Conservation (phyloP, 441 rosid genomes). For the Codiaeum variegatum region DNA sequence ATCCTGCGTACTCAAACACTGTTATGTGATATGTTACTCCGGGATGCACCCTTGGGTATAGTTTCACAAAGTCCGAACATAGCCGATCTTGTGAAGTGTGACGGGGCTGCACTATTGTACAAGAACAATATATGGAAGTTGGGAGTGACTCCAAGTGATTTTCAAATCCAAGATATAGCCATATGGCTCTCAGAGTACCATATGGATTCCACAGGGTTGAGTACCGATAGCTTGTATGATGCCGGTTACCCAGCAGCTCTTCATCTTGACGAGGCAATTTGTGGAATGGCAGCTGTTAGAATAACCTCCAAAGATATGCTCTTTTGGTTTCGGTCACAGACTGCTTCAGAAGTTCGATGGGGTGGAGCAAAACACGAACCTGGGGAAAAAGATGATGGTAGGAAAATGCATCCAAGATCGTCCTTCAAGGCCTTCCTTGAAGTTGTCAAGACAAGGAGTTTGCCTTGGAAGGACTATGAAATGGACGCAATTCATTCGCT, state of each 20-base stretch:
- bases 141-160: constrained; percentile 70
- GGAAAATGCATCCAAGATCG: constrained; percentile 94
- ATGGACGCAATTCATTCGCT: constrained; percentile 97
- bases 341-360: constrained; percentile 87
- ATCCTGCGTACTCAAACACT: constrained; percentile 90
- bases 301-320: constrained; percentile 68
- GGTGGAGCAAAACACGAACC: constrained; percentile 94
- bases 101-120: constrained; percentile 85
- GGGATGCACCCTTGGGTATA: constrained; percentile 89
- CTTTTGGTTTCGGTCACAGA: constrained; percentile 89
- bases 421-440: constrained; percentile 94
- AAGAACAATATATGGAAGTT: constrained; percentile 64
- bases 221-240: constrained; percentile 87
- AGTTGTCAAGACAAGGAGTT: constrained; percentile 79
- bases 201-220: constrained; percentile 89
- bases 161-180: constrained; percentile 64
- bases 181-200: constrained; percentile 74
- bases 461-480: constrained; percentile 95
- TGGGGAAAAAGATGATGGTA: constrained; percentile 71
- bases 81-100: constrained; percentile 91
- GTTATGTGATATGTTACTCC: constrained; percentile 89
- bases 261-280: constrained; percentile 60
- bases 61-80: constrained; percentile 79
- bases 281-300: constrained; percentile 98
- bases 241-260: constrained; percentile 83